Base-by-base conservation (phyloP, 2,329 filamentous ascomycete genomes). In the Paraphaeosphaeria sporulosa region DNA sequence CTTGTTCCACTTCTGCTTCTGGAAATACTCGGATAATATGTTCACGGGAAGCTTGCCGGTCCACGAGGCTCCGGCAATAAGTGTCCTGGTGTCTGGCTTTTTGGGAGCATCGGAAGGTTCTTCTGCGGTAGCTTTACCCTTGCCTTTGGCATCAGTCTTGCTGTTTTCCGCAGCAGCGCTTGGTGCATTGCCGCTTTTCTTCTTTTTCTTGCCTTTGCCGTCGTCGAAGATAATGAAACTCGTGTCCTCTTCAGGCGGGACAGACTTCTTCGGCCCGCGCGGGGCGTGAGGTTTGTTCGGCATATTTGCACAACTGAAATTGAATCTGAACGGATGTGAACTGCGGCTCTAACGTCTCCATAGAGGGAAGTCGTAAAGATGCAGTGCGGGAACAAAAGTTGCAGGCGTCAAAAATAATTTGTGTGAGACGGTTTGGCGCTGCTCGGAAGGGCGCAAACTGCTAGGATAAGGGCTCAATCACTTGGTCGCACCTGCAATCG, bases 11-110 rank as follows among this genome's bases (percentile, higher is more conserved):
- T 92, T 93, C 77, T 96, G 92, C 78, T 94, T 96, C 80, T 97
- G 93, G 71, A 94, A 97, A 79, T 96, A 92, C 82, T 98, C 95
- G 38, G 91, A 92, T 64, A 98, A 86, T 71, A 98, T 85, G 75
- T 96, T 97, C 65, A 97, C 91, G 1, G 95, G 95, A 34, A 99
- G 82, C 77, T 99, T 99, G 43, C 95, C 95, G 0, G 95, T 99
- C 95, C 95, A 99, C 68, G 93, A 97, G 60, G 93, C 88, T 51
- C 95, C 95, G 44, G 93, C 95, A 72, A 99, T 96, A 66, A 99
- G 82, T 69, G 96, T 92, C 78, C 86, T 82, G 23, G 85, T 86
- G 51, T 87, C 83, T 43, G 87, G 86, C 68, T 85, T 87, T 75
- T 87, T 88, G n/a, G 82, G 82, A 7, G 75, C 79, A 51, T 80